Conservation (phyloP, 2,329 filamentous ascomycete genomes). For the Botryotinia convoluta region DNA sequence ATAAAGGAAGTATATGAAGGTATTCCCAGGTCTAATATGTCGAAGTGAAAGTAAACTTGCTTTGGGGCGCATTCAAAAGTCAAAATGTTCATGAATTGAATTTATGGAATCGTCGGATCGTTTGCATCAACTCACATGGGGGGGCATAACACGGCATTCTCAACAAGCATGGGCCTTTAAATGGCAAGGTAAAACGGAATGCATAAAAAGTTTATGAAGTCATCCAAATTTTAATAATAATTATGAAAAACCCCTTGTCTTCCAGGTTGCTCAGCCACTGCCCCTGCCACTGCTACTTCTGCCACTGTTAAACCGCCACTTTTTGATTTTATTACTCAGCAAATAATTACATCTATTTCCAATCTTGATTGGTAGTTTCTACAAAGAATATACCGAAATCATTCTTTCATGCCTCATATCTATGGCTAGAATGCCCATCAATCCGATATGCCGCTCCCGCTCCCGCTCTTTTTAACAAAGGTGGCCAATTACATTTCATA, state of each 20-base stretch:
- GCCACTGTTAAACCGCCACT: neutral
- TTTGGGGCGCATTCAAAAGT: conserved; percentile 9
- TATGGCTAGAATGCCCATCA: neutral
- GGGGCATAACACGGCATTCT: neutral
- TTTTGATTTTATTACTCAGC: neutral
- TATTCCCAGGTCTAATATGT: conserved; percentile 3
- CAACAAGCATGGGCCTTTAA: neutral
- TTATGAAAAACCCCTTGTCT: neutral
- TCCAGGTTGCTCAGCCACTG: neutral
- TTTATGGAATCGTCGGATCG: conserved; percentile 17
- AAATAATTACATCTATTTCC: neutral
- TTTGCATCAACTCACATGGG: conserved; percentile 16
- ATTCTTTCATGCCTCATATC: neutral
- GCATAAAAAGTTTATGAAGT: neutral
- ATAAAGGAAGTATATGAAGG: neutral
- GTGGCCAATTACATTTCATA: neutral
- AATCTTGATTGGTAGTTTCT: neutral
- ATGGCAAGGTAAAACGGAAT: neutral
- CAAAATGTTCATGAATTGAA: neutral
- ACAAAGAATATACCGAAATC: neutral
- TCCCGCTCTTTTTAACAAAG: neutral
- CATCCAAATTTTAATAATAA: neutral
- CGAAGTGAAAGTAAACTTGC: conserved; percentile 3
- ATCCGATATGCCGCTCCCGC: conserved; percentile 1
- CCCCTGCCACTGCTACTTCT: neutral